These are phyloP conservation scores for Pseudocercospora fijiensis DNA, from an alignment of 2,329 filamentous ascomycete species.

Conservation along the genomic window DNA sequence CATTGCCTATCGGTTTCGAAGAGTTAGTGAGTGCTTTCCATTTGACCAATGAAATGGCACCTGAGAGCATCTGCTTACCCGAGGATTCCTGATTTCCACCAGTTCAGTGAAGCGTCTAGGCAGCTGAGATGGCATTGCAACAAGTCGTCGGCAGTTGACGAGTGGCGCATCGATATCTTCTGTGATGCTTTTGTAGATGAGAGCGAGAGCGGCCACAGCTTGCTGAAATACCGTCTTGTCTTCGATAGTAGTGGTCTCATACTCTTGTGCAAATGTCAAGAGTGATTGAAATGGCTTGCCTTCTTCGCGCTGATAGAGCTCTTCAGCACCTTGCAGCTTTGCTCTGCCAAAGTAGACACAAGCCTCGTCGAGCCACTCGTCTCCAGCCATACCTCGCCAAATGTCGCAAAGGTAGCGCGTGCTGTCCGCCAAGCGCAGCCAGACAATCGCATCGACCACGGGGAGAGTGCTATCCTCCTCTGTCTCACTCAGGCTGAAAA, in stretches of 20 bases:
- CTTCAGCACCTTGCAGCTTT: constrained; percentile 22
- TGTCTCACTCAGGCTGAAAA: constrained; percentile 29
- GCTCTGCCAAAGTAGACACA: constrained; percentile 28
- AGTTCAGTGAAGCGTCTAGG: constrained; percentile 27
- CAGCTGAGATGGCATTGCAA: constrained; percentile 32
- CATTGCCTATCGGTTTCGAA: not conserved
- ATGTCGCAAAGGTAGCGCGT: constrained; percentile 24
- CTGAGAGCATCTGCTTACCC: constrained; percentile 12
- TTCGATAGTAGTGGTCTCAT: constrained; percentile 22
- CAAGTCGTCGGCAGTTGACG: constrained; percentile 26
- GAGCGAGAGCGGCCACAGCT: constrained; percentile 27
- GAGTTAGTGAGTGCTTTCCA: not conserved
- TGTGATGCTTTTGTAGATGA: constrained; percentile 28
- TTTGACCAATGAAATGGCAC: not conserved
- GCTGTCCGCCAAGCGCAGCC: constrained; percentile 29
- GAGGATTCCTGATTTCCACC: constrained; percentile 26
- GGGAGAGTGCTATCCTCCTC: constrained; percentile 23
- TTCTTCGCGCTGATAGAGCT: constrained; percentile 27
- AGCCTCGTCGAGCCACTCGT: constrained; percentile 20
- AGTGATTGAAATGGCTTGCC: constrained; percentile 29
- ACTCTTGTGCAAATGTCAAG: constrained; percentile 27
- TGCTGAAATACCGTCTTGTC: constrained; percentile 27
- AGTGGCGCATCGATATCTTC: constrained; percentile 24
- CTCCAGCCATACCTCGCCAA: constrained; percentile 21
- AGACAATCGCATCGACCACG: constrained; percentile 25